Conservation (phyloP, 495 filamentous ascomycete genomes). For the Penicillium paradoxum region DNA sequence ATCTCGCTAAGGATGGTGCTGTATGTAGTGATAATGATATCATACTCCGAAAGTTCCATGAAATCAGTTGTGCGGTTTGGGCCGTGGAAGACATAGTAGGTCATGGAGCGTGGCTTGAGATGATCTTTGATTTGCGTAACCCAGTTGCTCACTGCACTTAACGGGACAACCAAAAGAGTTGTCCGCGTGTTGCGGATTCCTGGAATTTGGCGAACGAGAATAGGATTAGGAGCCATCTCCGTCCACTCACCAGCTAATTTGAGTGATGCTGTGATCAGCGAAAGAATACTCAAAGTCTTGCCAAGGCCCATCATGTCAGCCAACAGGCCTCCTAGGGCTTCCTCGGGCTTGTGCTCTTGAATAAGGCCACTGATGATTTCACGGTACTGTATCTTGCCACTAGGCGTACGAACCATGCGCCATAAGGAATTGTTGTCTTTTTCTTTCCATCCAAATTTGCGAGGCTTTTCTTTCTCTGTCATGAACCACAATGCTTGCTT, state of each 20-base stretch:
- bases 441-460: conserved; percentile 49
- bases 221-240: conserved; percentile 17
- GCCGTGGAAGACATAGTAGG: conserved; percentile 82
- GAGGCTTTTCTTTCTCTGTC: conserved; percentile 68
- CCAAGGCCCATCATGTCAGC: conserved; percentile 98
- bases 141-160: conserved; percentile 91
- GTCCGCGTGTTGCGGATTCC: conserved; percentile 65
- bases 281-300: conserved; percentile 86
- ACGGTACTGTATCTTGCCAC: conserved; percentile 58
- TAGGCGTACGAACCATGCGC: conserved; percentile 48
- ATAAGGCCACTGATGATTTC: conserved; percentile 79
- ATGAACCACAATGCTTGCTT: conserved; percentile 90
- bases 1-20: conserved; percentile 79
- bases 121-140: conserved; percentile 82
- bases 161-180: conserved; percentile 83
- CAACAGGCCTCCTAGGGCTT: conserved; percentile 79
- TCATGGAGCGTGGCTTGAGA: conserved; percentile 54
- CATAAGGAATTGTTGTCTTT: conserved; percentile 68
- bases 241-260: conserved; percentile 54
- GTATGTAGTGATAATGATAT: conserved; percentile 91
- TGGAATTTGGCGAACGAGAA: conserved; percentile 32
- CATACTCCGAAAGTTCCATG: conserved; percentile 62
- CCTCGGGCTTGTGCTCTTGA: conserved; percentile 57
- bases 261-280: conserved; percentile 62
- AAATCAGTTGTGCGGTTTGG: conserved; percentile 62